Base-by-base conservation (phyloP, 805 yeast species). In the Wickerhamomyces rabaulensis region DNA sequence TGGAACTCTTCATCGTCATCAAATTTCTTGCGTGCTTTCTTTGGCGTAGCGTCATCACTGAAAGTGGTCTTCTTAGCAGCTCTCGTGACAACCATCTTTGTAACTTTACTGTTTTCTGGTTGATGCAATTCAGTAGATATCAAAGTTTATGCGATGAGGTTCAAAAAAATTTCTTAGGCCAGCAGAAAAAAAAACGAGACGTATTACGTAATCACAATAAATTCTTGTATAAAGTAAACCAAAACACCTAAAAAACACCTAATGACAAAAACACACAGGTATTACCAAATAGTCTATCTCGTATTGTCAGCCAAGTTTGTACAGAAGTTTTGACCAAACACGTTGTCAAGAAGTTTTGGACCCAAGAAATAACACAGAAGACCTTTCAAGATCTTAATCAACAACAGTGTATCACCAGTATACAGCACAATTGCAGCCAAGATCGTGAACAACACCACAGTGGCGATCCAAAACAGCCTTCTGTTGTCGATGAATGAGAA, bases 321-420 rank as follows among this genome's bases (percentile, higher is more conserved):
- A 41, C 62, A 59, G 19, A 57, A 56, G 2, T 19, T 48, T 4
- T 40, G 27, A 1, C 61, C 62, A 31, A 59, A 52, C 26, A 53
- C 26, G 1, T 8, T 21, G 4, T 39, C 15, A 5, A 52, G 19
- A 3, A 42, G 2, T 1, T 21, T 39, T 2, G 35, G 13, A 6
- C 61, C 61, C 12, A 56, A 25, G 5, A 55, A 22, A 36, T 57
- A 55, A 33, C 63, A 59, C 1, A 55, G 4, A 1, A 55, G 10
- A 0, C 56, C 61, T 35, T 45, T 53, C 13, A 55, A 3, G 1
- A 56, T 40, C 12, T 47, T 43, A 1, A 45, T n/a, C 42, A 59
- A 48, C 9, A 55, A 40, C 10, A 51, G 41, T 2, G 49, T 41
- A 17, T 59, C 61, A 2, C 58, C 59, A 13, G 56, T 56, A 1